Base-by-base conservation (phyloP, 2,329 filamentous ascomycete genomes). In the Cladobotryum mycophilum region DNA sequence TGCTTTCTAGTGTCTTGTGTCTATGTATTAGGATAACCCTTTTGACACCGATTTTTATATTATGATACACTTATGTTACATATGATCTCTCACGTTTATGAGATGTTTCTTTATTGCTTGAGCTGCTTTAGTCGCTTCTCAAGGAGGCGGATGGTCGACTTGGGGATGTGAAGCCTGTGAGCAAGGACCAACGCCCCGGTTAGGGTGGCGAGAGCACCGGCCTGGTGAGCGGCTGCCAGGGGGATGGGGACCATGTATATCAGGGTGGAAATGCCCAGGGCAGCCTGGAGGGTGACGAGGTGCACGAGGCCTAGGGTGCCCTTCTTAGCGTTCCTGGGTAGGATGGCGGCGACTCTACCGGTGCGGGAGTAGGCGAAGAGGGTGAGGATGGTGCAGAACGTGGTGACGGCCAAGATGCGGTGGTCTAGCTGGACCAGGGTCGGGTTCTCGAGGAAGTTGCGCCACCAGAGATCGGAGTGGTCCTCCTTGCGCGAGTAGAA, bases 391-490 rank as follows among this genome's bases (percentile, higher is more conserved):
- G 86, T 80, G 48, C 82, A 86, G 68, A 96, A 95, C 1, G 92
- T 96, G 14, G 89, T 90, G 43, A 85, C 89, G 52, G 93, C 95
- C 35, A 97, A 78, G 60, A 95, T 88, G 41, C 95, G 86, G 74
- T 99, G 93, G 70, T 99, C 89, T 41, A 99, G 81, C 72, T 99
- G 95, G 2, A 97, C 95, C 22, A 95, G 81, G 14, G 88, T 91
- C 3, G 93, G 95, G 72, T 99, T 99, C 75, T 97, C 93, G 34
- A 97, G 84, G 78, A 95, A 87, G 72, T 99, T 99, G 63, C 93
- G 85, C 93, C 93, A 99, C 83, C 87, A 90, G 15, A 97, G 75
- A 63, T 99, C 95, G 12, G 84, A 85, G 40, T 80, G 75, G 65
- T 96, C 89, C 38, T 85, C 76, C 52, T 79, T 81, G 61, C 90